Evolutionary conservation across 2,329 filamentous ascomycete species (phyloP).

Genomic region (Xylaria sp.): DNA sequence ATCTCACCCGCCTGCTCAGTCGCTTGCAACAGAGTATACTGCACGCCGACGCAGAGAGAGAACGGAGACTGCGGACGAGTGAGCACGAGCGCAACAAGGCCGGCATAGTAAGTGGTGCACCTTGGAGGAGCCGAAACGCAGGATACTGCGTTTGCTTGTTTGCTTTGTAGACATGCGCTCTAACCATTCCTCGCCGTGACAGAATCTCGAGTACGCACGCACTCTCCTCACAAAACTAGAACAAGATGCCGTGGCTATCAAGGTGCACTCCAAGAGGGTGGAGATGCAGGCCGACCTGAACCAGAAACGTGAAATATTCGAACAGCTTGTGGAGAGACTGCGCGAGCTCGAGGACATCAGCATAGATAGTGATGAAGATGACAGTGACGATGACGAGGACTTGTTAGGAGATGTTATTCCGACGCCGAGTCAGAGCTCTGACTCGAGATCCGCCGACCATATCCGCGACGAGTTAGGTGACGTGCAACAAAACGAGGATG

Average conservation of each 20-base stretch:
- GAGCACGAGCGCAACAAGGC: slow-evolving; percentile 70
- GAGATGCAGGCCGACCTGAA: slow-evolving; percentile 68
- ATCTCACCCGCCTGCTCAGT: slow-evolving; percentile 68
- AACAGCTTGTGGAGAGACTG: slow-evolving; percentile 68
- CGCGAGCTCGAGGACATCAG: slow-evolving; percentile 70
- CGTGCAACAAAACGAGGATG: slow-evolving; percentile 15
- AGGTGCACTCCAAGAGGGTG: slow-evolving; percentile 62
- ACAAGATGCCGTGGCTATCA: slow-evolving; percentile 67
- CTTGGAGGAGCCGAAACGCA: neutral
- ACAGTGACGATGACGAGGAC: slow-evolving; percentile 62
- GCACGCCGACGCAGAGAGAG: slow-evolving; percentile 63
- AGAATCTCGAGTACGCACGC: slow-evolving; percentile 77
- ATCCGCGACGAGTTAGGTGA: slow-evolving; percentile 11
- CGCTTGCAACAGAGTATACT: slow-evolving; percentile 71
- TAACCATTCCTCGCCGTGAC: neutral
- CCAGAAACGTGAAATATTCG: slow-evolving; percentile 68
- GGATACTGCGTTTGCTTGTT: slow-evolving; percentile 4
- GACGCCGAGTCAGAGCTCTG: slow-evolving; percentile 60
- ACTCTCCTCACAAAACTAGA: slow-evolving; percentile 72
- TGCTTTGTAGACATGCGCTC: neutral
- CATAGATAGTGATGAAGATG: slow-evolving; percentile 47
- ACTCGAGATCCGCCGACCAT: slow-evolving; percentile 41
- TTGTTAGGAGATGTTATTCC: slow-evolving; percentile 60
- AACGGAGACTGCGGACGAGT: slow-evolving; percentile 62
- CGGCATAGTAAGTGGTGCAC: slow-evolving; percentile 52